Evolutionary conservation across 2,329 filamentous ascomycete genomes (phyloP).

Genomic region (Grosmannia clavigera): DNA sequence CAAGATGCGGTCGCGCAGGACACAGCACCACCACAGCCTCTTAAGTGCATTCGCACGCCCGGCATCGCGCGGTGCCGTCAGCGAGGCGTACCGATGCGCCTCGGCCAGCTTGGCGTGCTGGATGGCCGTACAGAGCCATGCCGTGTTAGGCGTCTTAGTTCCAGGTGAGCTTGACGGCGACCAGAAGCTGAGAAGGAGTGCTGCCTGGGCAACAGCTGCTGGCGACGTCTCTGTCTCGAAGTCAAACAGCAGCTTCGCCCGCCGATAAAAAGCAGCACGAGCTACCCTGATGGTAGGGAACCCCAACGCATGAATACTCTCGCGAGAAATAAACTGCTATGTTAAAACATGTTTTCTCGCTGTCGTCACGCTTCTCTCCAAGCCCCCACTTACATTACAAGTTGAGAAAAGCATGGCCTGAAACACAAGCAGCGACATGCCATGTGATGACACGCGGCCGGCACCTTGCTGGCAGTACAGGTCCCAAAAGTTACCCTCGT

Average conservation of each 20-base stretch:
- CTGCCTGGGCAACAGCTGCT: slow-evolving; percentile 26
- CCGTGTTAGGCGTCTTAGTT: slow-evolving; percentile 10
- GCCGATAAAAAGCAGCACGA: slow-evolving; percentile 9
- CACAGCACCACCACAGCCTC: slow-evolving; percentile 42
- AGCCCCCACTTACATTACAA: background rate
- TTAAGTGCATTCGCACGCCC: slow-evolving; percentile 27
- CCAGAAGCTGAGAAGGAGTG: slow-evolving; percentile 31
- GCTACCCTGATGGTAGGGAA: slow-evolving; percentile 8
- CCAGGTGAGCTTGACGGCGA: slow-evolving; percentile 8
- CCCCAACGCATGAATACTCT: slow-evolving; percentile 10
- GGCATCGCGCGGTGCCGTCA: background rate
- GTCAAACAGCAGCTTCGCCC: slow-evolving; percentile 24
- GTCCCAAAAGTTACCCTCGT: slow-evolving; percentile 37
- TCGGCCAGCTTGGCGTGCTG: slow-evolving; percentile 12
- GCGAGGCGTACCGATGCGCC: slow-evolving; percentile 11
- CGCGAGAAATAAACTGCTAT: slow-evolving; percentile 7
- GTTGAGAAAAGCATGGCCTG: slow-evolving; percentile 29
- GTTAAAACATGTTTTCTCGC: background rate
- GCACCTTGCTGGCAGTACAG: slow-evolving; percentile 19
- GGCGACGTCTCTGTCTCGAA: slow-evolving; percentile 31
- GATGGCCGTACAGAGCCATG: slow-evolving; percentile 12
- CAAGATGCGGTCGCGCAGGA: slow-evolving; percentile 38
- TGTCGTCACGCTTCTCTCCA: background rate
- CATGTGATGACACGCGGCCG: slow-evolving; percentile 16
- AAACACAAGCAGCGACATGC: slow-evolving; percentile 29